Conservation (phyloP, 768 basidiomycete genomes). For the Sporobolomyces phaffii region DNA sequence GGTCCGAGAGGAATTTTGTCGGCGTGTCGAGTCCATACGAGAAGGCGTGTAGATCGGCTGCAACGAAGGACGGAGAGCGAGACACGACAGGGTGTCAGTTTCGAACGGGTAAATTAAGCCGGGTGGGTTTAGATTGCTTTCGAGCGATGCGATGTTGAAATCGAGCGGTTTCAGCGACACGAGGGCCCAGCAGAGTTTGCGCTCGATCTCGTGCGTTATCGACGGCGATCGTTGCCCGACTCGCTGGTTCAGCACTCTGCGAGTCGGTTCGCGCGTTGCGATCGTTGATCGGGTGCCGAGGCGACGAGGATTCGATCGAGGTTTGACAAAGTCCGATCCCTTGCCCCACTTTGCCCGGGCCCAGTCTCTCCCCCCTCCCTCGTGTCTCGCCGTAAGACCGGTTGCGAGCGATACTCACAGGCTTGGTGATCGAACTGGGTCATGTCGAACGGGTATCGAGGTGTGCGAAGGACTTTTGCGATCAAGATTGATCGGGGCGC, state of each 20-base stretch:
- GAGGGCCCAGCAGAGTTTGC: no score
- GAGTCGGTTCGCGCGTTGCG: background rate
- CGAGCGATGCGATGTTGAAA: no score
- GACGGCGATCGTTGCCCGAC: background rate
- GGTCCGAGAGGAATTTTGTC: conserved; percentile 1
- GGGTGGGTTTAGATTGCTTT: no score
- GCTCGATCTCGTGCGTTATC: no score
- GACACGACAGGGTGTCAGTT: no score
- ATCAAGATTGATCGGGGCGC: no score
- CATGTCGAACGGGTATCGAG: no score
- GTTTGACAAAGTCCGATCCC: background rate
- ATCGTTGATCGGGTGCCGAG: background rate
- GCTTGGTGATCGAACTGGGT: background rate
- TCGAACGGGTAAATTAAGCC: background rate
- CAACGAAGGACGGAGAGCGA: no score
- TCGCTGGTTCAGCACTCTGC: background rate
- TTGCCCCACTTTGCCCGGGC: background rate
- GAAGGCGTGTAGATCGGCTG: conserved; percentile 11
- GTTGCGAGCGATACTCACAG: background rate
- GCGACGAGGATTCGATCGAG: background rate
- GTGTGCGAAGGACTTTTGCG: no score
- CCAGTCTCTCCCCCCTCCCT: background rate
- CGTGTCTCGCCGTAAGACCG: background rate
- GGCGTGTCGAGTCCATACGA: conserved; percentile 25
- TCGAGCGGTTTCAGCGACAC: no score